Evolutionary conservation across 192 early-diverging fungal species (phyloP), one percentile per base, ranked within the genome.

Genomic region (Backusella tarrabulga): DNA sequence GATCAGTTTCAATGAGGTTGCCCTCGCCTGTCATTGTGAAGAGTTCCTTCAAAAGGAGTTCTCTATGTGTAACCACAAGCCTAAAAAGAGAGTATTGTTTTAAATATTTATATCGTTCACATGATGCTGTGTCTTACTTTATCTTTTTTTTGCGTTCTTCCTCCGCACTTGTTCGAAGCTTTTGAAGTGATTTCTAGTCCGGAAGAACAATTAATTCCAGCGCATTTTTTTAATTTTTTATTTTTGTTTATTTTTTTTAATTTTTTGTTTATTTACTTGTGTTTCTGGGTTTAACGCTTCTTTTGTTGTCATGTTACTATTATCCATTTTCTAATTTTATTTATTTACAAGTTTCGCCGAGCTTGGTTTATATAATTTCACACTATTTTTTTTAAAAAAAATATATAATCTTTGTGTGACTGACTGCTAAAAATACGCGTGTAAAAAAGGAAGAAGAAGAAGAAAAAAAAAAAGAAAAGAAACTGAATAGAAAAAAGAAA

Each of bases 11-110:
- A 50, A 73, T 35, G 8, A 44, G 4, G 12, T 75, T 68, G 32
- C 46, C 52, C 21, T 72, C 38, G 19, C 73, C 78, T 36, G 66
- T 72, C 56, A 78, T 50, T 29, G 73, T 52, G 32, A 79, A 79
- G 14, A 79, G 41, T 71, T 79, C 78, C 21, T 68, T 76, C 23
- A 76, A 21, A 26, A 76, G 41, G 26, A 42, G 52, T 23, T 76
- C 75, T 26, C 75, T 56, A 9, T 76, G 75, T 66, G 41, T 69
- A 68, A 66, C 75, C 38, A 76, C 68, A 32, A 69, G 34, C 21
- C 75, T 76, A 38, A 34, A 32, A 42, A 14, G 23, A 40, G 38
- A 63, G 14, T 5, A 11, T 38, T 46, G 19, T 52, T 34, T 46
- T 76, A 23, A 63, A 60, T 68, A 75, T 42, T 52, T 75, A 35